Base-by-base conservation (phyloP, 768 basidiomycete genomes). In the Serendipita sp. region DNA sequence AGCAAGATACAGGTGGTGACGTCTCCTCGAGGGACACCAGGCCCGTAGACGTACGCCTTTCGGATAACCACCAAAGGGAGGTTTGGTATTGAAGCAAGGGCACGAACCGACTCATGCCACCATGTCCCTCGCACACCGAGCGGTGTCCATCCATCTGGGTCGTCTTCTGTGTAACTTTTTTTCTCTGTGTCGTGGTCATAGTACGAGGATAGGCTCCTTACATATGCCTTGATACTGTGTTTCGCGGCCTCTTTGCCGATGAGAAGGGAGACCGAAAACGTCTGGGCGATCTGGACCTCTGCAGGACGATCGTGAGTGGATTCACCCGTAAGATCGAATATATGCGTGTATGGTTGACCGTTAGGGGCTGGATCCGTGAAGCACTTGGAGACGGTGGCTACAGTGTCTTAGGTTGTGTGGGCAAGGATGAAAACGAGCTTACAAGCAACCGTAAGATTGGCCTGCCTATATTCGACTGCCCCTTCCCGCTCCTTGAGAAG, bases 241-340 rank as follows among this genome's bases (percentile, higher is more conserved):
- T 81, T 82, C n/a, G 86, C 86, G 13, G 91, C 88, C 72, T 93
- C 91, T 15, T 81, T 73, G 15, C 84, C 91, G 65, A 92, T 76
- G 69, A 83, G 74, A 45, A 82, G 80, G 7, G 89, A 80, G 48
- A 89, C 79, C 46, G 79, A 79, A 70, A 84, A 85, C 0, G 91
- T 92, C 62, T 83, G 78, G 66, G 81, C 83, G 73, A 91, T 85
- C 73, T 88, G 86, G 66, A 92, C 86, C 88, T 84, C 76, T 73
- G 90, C 88, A 35, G 82, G 81, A 54, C 89, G 81, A 73, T 90
- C 88, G 69, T 81, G 80, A 64, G 81, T 81, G 65, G 88, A 76
- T 73, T 92, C 90, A 47, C 91, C 91, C 2, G 88, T 86, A 68
- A 86, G 82, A 76, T 93, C 91, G 73, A 92, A 92, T 24, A 92